A percentile compares a stretch with the other conserved stretches of the same genome.
phyloP scores from a whole-genome alignment of 768 basidiomycete species.

The Auriscalpium microsporum region DNA sequence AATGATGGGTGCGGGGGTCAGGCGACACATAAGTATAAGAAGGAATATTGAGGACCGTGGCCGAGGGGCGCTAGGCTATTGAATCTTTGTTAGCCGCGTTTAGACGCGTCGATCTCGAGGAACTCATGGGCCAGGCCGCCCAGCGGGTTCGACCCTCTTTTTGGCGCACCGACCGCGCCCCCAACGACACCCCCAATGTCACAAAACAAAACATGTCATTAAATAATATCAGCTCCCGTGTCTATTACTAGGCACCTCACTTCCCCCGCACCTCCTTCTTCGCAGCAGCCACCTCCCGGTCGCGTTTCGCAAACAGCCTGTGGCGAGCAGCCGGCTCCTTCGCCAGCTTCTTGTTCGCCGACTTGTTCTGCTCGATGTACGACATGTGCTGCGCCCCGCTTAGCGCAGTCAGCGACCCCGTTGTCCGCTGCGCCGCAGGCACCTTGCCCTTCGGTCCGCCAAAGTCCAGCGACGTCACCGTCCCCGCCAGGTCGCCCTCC shows the following conservation, averaged over 20 bases:
- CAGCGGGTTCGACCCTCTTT: background rate
- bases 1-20: constrained; percentile 23
- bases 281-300: constrained; percentile 58
- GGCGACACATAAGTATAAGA: constrained; percentile 23
- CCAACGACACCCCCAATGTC: background rate
- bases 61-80: constrained; percentile 13
- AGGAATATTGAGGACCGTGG: constrained; percentile 21
- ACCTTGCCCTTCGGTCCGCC: constrained; percentile 50
- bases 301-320: constrained; percentile 77
- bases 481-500: constrained; percentile 81
- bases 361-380: constrained; percentile 87
- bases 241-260: constrained; percentile 7
- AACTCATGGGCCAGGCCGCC: background rate
- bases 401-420: constrained; percentile 73
- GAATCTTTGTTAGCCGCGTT: constrained; percentile 18
- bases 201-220: background rate
- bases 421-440: constrained; percentile 65
- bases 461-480: constrained; percentile 81
- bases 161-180: background rate
- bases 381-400: constrained; percentile 91
- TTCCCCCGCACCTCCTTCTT: constrained; percentile 30
- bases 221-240: background rate
- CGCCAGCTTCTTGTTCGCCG: constrained; percentile 75
- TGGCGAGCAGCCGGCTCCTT: constrained; percentile 45
- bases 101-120: constrained; percentile 22